Percentiles rank a stretch among this genome's conserved stretches.
phyloP scores from a whole-genome alignment of 129 eudicot species.

The Deinandra increscens region DNA sequence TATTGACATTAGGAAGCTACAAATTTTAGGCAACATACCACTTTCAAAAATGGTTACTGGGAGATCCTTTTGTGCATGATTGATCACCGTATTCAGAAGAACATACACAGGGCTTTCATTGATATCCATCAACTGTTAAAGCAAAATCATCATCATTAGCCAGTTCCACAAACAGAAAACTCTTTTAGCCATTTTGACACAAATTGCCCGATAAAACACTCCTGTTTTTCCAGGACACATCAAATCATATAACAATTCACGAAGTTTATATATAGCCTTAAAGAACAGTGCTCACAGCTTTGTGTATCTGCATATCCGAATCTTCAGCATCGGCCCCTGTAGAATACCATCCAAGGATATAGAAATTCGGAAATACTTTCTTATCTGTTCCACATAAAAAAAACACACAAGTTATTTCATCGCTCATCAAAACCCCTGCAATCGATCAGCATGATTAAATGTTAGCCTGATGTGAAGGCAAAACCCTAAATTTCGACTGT shows the following conservation, averaged over 20 bases:
- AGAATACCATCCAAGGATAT: constrained; percentile 95
- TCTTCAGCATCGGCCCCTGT: constrained; percentile 93
- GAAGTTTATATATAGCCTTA: background rate
- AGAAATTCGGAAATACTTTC: constrained; percentile 91
- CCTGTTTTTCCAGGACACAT: background rate
- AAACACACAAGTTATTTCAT: background rate
- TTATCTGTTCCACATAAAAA: constrained; percentile 55
- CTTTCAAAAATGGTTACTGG: constrained; percentile 85
- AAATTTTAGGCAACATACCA: constrained; percentile 49
- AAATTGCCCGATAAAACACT: background rate
- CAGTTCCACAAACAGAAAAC: background rate
- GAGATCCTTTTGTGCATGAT: constrained; percentile 93
- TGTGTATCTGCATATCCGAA: constrained; percentile 88
- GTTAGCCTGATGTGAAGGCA: background rate
- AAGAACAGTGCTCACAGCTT: constrained; percentile 56
- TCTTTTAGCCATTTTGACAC: background rate
- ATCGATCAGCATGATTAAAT: background rate
- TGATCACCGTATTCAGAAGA: constrained; percentile 84
- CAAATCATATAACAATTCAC: background rate
- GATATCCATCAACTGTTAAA: constrained; percentile 90
- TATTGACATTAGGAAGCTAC: background rate
- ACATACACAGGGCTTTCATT: constrained; percentile 89
- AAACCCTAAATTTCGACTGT: constrained; percentile 20
- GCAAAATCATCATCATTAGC: constrained; percentile 26
- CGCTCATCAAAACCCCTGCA: background rate